Base-by-base conservation (phyloP, 441 rosid species). In the Jatropha multifida region DNA sequence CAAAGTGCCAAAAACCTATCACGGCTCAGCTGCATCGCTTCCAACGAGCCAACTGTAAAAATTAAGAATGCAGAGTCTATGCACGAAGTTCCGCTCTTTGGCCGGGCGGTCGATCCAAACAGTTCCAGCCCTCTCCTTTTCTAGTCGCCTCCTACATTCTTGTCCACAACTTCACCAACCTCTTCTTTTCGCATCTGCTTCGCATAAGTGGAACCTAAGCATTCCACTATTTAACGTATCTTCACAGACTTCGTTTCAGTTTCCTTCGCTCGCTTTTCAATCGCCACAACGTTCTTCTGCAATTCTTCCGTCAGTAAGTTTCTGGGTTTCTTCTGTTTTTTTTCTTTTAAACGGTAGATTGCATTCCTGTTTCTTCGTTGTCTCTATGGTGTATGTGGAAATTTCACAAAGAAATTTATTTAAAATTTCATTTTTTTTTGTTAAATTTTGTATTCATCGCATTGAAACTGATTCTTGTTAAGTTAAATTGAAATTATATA, bases 31-130 rank as follows among this genome's bases (percentile, higher is more conserved):
- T 6, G 65, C 54, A 41, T 6, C 4, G 32, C 72, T 55, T n/a
- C 72, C 11, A 8, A 54, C 51, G 38, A 38, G 54, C 61, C 26
- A 58, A 56, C 40, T 20, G 40, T 42, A 26, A 60, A 59, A 44
- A 23, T 8, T 37, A 74, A 81, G 42, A 80, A 93, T 91, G 97
- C 96, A 84, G 90, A 86, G 94, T 72, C 15, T 90, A 7, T 88
- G 88, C 85, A 68, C 76, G 5, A 90, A 83, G 86, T 84, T 94
- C 61, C 92, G 96, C n/a, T 77, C 86, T 42, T 56, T 90, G 71
- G 78, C 86, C 5, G 49, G 71, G 3, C 89, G 80, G 23, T 86
- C 86, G 6, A 77, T 71, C 77, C 87, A 83, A 74, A 74, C 58
- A 1, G 72, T 65, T 54, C 58, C 84, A 55, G 7, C 81, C 9